These are phyloP conservation scores for Gonapodya prolifera DNA, from an alignment of 192 early-diverging fungal genomes.

Conservation along the genomic window DNA sequence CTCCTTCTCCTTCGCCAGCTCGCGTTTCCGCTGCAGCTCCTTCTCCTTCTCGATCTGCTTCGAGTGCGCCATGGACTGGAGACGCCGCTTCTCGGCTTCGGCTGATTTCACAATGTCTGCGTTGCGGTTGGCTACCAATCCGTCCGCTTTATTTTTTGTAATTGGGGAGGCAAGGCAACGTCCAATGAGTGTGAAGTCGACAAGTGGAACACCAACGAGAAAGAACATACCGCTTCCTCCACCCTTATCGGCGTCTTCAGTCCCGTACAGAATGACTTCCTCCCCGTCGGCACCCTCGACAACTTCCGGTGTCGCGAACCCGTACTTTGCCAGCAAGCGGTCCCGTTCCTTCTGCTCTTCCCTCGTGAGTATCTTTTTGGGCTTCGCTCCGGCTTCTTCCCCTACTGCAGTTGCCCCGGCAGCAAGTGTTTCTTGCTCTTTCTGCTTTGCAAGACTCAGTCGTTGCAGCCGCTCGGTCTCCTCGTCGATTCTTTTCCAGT, in stretches of 20 bases:
- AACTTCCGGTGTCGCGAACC: slow-evolving; percentile 44
- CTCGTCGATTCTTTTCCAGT: slow-evolving; percentile 20
- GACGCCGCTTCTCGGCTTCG: slow-evolving; percentile 31
- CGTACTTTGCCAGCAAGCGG: slow-evolving; percentile 39
- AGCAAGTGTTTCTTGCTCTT: slow-evolving; percentile 10
- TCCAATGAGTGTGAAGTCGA: neutral
- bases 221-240: neutral
- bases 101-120: slow-evolving; percentile 41
- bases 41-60: slow-evolving; percentile 40
- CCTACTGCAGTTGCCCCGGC: slow-evolving; percentile 13
- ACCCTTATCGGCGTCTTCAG: slow-evolving; percentile 6
- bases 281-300: slow-evolving; percentile 46
- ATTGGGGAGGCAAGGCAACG: neutral
- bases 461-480: slow-evolving; percentile 3
- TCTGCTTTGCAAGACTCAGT: neutral
- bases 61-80: slow-evolving; percentile 32
- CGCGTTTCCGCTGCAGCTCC: slow-evolving; percentile 34
- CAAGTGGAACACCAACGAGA: neutral
- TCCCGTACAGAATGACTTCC: slow-evolving; percentile 46
- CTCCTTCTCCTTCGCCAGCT: slow-evolving; percentile 27
- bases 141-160: neutral
- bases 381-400: slow-evolving; percentile 18
- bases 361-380: slow-evolving; percentile 28
- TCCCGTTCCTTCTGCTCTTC: slow-evolving; percentile 38
- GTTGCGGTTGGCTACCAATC: slow-evolving; percentile 43